A percentile compares a stretch with the other conserved stretches of the same genome.
Evolutionary conservation across 164 flowering plant species (phyloP).

Genomic region (Kalanchoe fedtschenkoi): DNA sequence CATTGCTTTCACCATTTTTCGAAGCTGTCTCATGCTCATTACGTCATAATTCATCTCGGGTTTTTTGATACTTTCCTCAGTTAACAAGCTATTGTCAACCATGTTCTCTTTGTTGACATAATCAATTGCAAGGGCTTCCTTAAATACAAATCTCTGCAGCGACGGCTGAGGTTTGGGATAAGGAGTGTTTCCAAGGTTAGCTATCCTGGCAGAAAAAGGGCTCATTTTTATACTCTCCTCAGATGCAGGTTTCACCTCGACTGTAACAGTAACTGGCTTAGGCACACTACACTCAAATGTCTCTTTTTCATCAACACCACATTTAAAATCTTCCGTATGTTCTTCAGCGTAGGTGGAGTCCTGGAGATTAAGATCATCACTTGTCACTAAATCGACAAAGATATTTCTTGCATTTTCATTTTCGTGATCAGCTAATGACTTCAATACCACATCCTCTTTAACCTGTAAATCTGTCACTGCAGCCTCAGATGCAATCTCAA

Average conservation of each 20-base stretch:
- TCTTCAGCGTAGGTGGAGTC: background rate
- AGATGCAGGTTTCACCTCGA: too few species aligned
- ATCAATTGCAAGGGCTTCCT: slow-evolving; percentile 3
- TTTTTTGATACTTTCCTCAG: background rate
- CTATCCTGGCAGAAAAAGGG: too few species aligned
- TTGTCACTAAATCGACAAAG: background rate
- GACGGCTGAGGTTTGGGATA: too few species aligned
- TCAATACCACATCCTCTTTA: background rate
- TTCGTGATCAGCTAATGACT: background rate
- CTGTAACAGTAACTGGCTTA: too few species aligned
- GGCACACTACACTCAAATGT: too few species aligned
- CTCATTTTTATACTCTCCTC: too few species aligned
- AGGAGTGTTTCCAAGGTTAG: too few species aligned
- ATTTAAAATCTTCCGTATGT: too few species aligned
- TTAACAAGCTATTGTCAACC: background rate
- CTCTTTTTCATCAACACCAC: too few species aligned
- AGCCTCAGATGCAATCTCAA: too few species aligned
- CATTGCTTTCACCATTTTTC: slow-evolving; percentile 24
- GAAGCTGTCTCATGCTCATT: slow-evolving; percentile 31
- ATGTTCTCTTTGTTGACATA: slow-evolving; percentile 6
- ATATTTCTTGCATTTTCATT: too few species aligned
- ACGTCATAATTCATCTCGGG: background rate
- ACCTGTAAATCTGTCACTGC: background rate
- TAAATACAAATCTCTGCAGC: too few species aligned
- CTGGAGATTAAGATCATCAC: background rate